phyloP scores from a whole-genome alignment of 495 filamentous ascomycete genomes.

The Neurospora discreta region DNA sequence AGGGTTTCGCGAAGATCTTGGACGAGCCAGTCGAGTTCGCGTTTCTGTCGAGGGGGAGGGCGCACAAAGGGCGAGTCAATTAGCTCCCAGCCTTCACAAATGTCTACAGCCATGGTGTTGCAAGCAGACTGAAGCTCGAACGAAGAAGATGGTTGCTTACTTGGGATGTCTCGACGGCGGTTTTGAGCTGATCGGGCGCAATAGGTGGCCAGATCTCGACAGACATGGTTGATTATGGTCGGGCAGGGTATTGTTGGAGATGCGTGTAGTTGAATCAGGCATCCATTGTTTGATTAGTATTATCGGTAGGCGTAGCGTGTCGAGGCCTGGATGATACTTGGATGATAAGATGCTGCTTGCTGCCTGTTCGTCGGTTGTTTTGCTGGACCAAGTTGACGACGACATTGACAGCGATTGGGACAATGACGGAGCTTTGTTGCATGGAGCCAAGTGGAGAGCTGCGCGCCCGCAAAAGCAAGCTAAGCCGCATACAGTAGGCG shows the following conservation, averaged over 20 bases:
- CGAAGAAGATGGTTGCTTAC: constrained; percentile 28
- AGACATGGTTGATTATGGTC: constrained; percentile 43
- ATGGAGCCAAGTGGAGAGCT: background rate
- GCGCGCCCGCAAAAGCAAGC: background rate
- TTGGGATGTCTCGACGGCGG: constrained; percentile 55
- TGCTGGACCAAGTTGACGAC: background rate
- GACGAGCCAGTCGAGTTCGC: constrained; percentile 84
- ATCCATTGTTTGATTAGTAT: constrained; percentile 17
- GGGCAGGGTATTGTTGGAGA: constrained; percentile 7
- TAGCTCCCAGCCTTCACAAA: constrained; percentile 25
- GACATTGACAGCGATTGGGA: background rate
- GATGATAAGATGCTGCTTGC: background rate
- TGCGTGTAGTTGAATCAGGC: constrained; percentile 15
- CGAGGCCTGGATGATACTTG: background rate
- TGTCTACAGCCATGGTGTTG: constrained; percentile 2
- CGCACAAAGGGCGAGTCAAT: constrained; percentile 8
- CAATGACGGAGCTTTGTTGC: background rate
- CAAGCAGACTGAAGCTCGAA: background rate
- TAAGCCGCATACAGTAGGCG: background rate
- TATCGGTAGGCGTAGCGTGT: background rate
- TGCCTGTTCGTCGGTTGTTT: constrained; percentile 8
- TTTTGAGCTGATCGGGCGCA: constrained; percentile 48
- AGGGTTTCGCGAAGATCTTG: constrained; percentile 67
- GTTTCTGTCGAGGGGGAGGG: constrained; percentile 45
- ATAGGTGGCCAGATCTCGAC: constrained; percentile 69